Evolutionary conservation across 1,284 basidiomycete genomes (phyloP).

Genomic region (Earliella scabrosa): DNA sequence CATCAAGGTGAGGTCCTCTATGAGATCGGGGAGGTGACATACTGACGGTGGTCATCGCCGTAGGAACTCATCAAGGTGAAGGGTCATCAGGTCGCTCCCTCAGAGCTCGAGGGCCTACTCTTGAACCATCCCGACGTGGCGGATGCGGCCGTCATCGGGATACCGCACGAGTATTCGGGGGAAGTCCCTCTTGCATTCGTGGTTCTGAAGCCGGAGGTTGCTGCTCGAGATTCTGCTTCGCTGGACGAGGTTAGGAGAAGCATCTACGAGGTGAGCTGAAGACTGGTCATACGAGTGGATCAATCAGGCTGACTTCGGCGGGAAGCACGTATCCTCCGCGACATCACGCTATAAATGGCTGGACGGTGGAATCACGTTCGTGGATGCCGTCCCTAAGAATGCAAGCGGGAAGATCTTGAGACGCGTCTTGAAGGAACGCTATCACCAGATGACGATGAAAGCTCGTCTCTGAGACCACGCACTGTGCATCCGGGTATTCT

Average conservation of each 20-base stretch:
- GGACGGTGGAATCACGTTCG: conserved; percentile 21
- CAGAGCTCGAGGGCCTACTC: conserved; percentile 56
- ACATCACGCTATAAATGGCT: conserved; percentile 23
- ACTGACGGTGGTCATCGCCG: too few species aligned
- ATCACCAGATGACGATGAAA: neutral
- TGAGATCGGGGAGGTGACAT: neutral
- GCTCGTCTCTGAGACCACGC: neutral
- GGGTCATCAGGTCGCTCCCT: conserved; percentile 40
- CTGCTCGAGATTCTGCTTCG: conserved; percentile 6
- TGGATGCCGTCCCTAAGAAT: conserved; percentile 26
- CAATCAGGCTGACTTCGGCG: neutral
- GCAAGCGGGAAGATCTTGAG: conserved; percentile 28
- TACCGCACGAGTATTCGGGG: conserved; percentile 51
- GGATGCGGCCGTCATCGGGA: conserved; percentile 63
- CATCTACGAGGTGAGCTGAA: conserved; percentile 6
- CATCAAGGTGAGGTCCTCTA: conserved; percentile 53
- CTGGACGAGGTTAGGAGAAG: conserved; percentile 3
- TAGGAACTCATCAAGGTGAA: conserved; percentile 40
- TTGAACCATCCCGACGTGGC: conserved; percentile 69
- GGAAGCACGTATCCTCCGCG: conserved; percentile 22
- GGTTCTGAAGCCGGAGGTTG: conserved; percentile 31
- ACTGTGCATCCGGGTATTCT: too few species aligned
- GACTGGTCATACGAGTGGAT: too few species aligned
- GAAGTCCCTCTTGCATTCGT: conserved; percentile 49
- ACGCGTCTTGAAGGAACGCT: conserved; percentile 15